Conservation (phyloP, 176 grass and related monocot genomes). For the Puccinellia tenuiflora region DNA sequence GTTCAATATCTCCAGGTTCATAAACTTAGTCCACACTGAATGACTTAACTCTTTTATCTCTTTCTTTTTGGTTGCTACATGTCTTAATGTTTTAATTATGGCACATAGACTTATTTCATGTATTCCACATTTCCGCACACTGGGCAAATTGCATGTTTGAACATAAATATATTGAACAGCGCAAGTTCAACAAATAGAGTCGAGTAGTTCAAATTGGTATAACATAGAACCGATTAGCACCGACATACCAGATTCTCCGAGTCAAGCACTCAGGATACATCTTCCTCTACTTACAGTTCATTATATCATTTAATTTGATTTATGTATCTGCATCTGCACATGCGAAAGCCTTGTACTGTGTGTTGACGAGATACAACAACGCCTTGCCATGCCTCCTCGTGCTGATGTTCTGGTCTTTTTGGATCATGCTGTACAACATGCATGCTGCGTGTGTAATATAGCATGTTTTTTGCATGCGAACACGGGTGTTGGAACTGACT, state of each 20-base stretch:
- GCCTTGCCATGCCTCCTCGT: no score
- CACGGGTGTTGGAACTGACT: no score
- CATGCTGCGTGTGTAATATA: no score
- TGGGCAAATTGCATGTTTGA: not conserved
- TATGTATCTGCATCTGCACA: not conserved
- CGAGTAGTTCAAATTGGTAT: not conserved
- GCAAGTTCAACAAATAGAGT: not conserved
- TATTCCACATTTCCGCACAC: not conserved
- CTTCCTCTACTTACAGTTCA: not conserved
- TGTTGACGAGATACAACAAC: no score
- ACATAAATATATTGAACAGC: not conserved
- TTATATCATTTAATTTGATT: not conserved
- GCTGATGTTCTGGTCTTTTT: no score
- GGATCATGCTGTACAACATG: no score
- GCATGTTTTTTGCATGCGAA: no score
- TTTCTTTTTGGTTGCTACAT: not conserved
- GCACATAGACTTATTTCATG: not conserved
- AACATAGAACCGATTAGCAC: not conserved
- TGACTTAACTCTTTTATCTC: not conserved
- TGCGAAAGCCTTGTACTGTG: no score
- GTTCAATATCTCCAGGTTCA: constrained; percentile 84
- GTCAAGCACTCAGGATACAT: not conserved
- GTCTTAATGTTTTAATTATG: not conserved
- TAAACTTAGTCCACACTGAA: constrained; percentile 11
- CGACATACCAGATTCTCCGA: not conserved